Evolutionary conservation across 345 rosid species (phyloP), one percentile per base, ranked within the genome.

Genomic region (Triadica sebifera): DNA sequence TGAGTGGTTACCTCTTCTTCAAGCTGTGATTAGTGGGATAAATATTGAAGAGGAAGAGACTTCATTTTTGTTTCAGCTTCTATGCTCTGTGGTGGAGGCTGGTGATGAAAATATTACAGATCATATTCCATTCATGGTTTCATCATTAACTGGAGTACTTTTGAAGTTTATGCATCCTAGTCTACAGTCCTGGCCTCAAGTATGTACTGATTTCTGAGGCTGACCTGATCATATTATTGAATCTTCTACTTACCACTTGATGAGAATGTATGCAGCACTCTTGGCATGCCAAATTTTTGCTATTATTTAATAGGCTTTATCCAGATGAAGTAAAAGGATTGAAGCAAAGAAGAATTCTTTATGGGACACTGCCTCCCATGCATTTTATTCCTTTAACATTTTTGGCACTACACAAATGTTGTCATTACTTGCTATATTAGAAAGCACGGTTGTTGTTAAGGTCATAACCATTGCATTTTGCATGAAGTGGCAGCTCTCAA

Each of bases 1-100:
- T 67, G 89, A 88, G 76, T 93, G 94, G 96, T 72, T 83, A 78
- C 93, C 89, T 65, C 86, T 93, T 79, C 89, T 93, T 78, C 90
- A 88, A 84, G 85, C 85, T 82, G 80, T 89, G 72, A 83, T 87
- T 76, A 83, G 88, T 71, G 84, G 89, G 69, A 87, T 93, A 82
- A 90, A 86, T 74, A 77, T 70, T 76, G 93, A 88, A 68, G 91
- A 88, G 61, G 93, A 88, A 70, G 96, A 90, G 81, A 86, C 84
- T 62, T 74, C 78, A 68, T 80, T 88, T 76, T 79, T 93, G 59
- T 87, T 90, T 82, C 88, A 85, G 79, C 96, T 90, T 84, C 88
- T 93, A 60, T 82, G 77, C 74, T 88, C 94, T 67, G 74, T 93
- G 37, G 84, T 89, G 34, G 96, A 87, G 82, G 85, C 87, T 24